Percentiles rank a stretch among this genome's conserved stretches.
These are phyloP conservation scores for Yarrowia osloensis DNA, from an alignment of 805 yeast genomes.

Conservation along the genomic window DNA sequence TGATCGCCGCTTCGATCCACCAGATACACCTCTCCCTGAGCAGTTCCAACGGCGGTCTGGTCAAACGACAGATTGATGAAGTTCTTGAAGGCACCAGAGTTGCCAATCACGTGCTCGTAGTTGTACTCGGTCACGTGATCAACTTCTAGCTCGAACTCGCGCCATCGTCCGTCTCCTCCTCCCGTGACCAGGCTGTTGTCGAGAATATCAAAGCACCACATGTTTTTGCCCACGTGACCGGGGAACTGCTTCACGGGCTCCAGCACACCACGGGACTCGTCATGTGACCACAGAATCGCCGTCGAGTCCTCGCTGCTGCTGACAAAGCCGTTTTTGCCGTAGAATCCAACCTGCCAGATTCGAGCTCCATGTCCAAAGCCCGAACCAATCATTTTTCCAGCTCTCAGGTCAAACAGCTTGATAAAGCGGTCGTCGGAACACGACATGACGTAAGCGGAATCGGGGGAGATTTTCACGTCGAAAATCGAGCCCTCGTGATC, in stretches of 20 bases:
- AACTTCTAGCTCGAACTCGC: conserved; percentile 65
- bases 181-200: conserved; percentile 69
- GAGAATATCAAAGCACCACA: conserved; percentile 74
- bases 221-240: conserved; percentile 80
- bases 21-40: conserved; percentile 3
- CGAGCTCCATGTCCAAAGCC: conserved; percentile 98
- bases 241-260: conserved; percentile 54
- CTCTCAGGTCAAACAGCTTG: conserved; percentile 63
- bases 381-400: conserved; percentile 63
- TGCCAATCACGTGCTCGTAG: conserved; percentile 30
- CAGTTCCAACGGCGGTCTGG: conserved; percentile 12
- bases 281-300: conserved; percentile 71
- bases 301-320: conserved; percentile 89
- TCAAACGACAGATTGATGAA: conserved; percentile 50
- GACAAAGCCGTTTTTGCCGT: conserved; percentile 48
- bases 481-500: conserved; percentile 94
- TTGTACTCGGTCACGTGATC: neutral
- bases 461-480: conserved; percentile 63
- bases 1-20: neutral
- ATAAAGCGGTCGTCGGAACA: conserved; percentile 96
- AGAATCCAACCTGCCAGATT: conserved; percentile 80
- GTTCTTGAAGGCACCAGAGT: conserved; percentile 63
- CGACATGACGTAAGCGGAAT: conserved; percentile 61
- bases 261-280: conserved; percentile 39
- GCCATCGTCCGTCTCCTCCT: conserved; percentile 67